A percentile compares a stretch with the other conserved stretches of the same genome.
Evolutionary conservation across 352 stramenopile species (phyloP).

Genomic region (Pythium sp.): DNA sequence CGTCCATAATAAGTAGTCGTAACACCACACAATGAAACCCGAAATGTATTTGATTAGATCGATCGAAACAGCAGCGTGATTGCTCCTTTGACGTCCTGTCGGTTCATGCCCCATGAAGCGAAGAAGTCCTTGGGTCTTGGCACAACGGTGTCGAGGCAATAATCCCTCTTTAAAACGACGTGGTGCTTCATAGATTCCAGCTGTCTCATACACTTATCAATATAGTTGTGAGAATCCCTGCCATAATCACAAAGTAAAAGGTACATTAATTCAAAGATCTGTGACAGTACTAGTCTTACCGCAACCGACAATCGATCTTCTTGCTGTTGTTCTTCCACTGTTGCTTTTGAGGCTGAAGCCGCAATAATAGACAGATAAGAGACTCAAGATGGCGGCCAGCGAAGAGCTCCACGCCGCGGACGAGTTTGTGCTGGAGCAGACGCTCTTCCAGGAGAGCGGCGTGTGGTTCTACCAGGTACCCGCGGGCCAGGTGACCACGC

Average conservation of each 20-base stretch:
- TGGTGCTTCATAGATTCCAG: not conserved
- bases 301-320: conserved; percentile 8
- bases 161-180: not conserved
- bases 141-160: not conserved
- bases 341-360: not conserved
- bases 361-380: not conserved
- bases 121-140: not conserved
- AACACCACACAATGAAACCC: conserved; percentile 4
- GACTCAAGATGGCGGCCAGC: not conserved
- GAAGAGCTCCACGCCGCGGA: conserved; percentile 13
- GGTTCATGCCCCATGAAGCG: not conserved
- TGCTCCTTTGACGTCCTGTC: not conserved
- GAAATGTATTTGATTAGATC: conserved; percentile 13
- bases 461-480: conserved; percentile 89
- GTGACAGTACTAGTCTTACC: not conserved
- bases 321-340: not conserved
- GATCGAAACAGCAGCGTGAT: not conserved
- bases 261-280: not conserved
- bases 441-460: conserved; percentile 67
- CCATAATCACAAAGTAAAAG: not conserved
- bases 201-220: not conserved
- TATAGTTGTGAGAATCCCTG: not conserved
- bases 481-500: conserved; percentile 56
- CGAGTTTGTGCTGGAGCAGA: conserved; percentile 59
- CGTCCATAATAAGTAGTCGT: conserved; percentile 6